Base-by-base conservation (phyloP, 306 rosid species). In the Neltuma alba region DNA sequence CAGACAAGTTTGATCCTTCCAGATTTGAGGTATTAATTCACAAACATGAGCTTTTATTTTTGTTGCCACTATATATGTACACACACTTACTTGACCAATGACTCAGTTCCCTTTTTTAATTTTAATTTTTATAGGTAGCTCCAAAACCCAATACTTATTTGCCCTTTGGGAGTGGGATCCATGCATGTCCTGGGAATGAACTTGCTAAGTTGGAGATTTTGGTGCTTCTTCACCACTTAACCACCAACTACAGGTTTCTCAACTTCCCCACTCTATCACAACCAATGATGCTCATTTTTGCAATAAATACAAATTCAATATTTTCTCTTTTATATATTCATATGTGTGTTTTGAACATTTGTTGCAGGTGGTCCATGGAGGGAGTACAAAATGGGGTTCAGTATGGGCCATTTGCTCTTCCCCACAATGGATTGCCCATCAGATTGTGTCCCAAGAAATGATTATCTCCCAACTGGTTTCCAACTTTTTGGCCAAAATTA, bases 101-200 rank as follows among this genome's bases (percentile, higher is more conserved):
- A n/a, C 5, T 14, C n/a, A n/a, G n/a, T n/a, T n/a, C n/a, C n/a
- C n/a, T n/a, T n/a, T n/a, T n/a, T n/a, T n/a, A n/a, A n/a, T n/a
- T n/a, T n/a, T 2, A 0, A 0, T 14, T 55, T 23, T 21, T 55
- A 76, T 83, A 92, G 97, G 92, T 90, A 25, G 82, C 92, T 54
- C 97, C 93, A 64, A 92, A 95, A 18, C 89, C 99, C 86, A 81
- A 91, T 79, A 92, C 97, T 2, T 95, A 85, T 62, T 79, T 95
- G 92, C 99, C 99, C 85, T 95, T 95, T 89, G 99, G 99, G 60
- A 89, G 71, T 74, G 99, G 99, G 86, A 82, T 31, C 85, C 99
- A 92, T 86, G 86, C 99, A 21, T 95, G 99, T 60, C 99, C 99
- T 6, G 99, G 99, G 55, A 95, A 92, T 85, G 99, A 95, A 82